Evolutionary conservation across 1,284 basidiomycete species (phyloP).

Genomic region (Vanrija sp.): DNA sequence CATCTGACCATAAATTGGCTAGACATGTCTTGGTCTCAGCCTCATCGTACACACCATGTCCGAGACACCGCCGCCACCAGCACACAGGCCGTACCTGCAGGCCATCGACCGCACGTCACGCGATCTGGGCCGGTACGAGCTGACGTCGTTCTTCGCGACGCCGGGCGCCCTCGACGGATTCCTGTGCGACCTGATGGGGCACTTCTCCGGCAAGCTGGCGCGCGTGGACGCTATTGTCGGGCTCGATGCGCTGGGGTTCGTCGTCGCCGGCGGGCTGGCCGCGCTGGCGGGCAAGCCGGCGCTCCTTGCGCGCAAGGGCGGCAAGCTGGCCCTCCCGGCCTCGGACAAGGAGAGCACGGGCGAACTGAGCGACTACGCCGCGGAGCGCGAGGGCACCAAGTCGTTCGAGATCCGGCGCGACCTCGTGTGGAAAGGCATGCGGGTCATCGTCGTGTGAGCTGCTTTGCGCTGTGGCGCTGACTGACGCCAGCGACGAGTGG

Average conservation of each 20-base stretch:
- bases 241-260: constrained; percentile 14
- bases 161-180: constrained; percentile 7
- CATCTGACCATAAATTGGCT: too few relatives aligned
- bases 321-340: constrained; percentile 9
- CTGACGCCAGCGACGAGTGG: constrained; percentile 15
- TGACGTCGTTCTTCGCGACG: constrained; percentile 17
- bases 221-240: constrained; percentile 12
- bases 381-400: constrained; percentile 5
- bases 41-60: too few relatives aligned
- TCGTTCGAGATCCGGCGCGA: constrained; percentile 12
- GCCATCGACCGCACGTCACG: constrained; percentile 12
- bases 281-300: background rate
- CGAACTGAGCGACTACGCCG: constrained; percentile 4
- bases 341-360: constrained; percentile 2
- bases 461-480: background rate
- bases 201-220: constrained; percentile 2
- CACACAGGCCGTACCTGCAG: constrained; percentile 10
- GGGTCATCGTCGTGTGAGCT: constrained; percentile 16
- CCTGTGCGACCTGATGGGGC: constrained; percentile 2
- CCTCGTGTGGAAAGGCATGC: constrained; percentile 10
- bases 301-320: constrained; percentile 11
- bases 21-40: too few relatives aligned
- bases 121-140: constrained; percentile 8
- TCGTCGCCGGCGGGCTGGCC: constrained; percentile 6
- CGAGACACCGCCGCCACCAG: background rate